Percentiles rank a stretch among this genome's conserved stretches.
phyloP scores from a whole-genome alignment of 2,329 filamentous ascomycete genomes.

The Lachnellula subtilissima region DNA sequence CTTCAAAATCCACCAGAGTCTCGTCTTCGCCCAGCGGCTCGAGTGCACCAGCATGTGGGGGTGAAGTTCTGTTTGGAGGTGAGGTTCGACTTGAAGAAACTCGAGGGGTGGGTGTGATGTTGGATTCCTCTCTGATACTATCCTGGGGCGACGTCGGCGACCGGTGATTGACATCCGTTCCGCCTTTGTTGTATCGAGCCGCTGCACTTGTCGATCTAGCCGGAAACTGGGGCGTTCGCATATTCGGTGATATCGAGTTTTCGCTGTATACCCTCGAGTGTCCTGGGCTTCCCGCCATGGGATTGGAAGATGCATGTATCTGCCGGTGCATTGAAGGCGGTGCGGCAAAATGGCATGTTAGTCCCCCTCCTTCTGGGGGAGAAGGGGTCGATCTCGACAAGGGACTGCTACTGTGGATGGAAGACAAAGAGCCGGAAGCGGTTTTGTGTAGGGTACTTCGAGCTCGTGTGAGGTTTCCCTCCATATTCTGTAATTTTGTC shows the following conservation, averaged over 20 bases:
- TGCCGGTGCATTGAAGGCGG: constrained; percentile 24
- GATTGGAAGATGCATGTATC: constrained; percentile 16
- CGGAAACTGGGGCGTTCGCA: constrained; percentile 39
- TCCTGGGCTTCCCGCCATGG: constrained; percentile 36
- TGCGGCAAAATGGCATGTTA: constrained; percentile 16
- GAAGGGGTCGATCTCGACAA: constrained; percentile 32
- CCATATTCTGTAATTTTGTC: constrained; percentile 68
- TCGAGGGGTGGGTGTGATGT: not conserved
- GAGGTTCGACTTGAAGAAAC: constrained; percentile 1
- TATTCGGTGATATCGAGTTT: constrained; percentile 45
- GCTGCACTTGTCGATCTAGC: constrained; percentile 62
- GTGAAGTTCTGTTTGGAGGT: constrained; percentile 18
- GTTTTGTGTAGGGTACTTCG: constrained; percentile 59
- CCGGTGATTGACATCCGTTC: constrained; percentile 17
- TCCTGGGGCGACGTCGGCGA: constrained; percentile 8
- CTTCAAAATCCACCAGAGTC: constrained; percentile 20
- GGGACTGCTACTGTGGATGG: constrained; percentile 36
- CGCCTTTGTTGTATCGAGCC: constrained; percentile 41
- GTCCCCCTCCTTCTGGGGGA: constrained; percentile 19
- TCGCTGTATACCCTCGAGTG: constrained; percentile 61
- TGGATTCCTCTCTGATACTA: not conserved
- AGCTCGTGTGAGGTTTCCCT: constrained; percentile 79
- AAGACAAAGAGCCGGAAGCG: constrained; percentile 44
- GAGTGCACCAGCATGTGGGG: constrained; percentile 34
- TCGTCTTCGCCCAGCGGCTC: constrained; percentile 53